Evolutionary conservation across 768 basidiomycete species (phyloP).

Genomic region (Kwoniella dendrophila): DNA sequence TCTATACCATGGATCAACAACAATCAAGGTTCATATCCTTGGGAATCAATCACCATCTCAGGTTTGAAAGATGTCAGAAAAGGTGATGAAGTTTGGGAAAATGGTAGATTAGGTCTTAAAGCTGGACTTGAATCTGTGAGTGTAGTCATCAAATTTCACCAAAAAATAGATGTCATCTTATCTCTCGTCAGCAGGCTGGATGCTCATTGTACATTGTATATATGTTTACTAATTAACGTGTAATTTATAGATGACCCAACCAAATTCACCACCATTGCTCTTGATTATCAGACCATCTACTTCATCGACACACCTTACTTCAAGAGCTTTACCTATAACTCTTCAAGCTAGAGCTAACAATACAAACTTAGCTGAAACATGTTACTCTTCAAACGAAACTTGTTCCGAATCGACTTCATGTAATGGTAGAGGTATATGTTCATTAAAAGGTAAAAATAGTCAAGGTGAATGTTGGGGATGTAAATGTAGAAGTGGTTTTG

Average conservation of each 20-base stretch:
- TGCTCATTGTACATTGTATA: background rate
- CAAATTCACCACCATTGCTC: slow-evolving; percentile 48
- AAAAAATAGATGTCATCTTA: too few relatives aligned
- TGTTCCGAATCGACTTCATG: slow-evolving; percentile 45
- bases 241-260: slow-evolving; percentile 44
- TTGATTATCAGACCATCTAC: slow-evolving; percentile 49
- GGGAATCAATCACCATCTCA: slow-evolving; percentile 51
- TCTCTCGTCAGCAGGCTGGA: background rate
- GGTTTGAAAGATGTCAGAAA: slow-evolving; percentile 34
- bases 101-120: slow-evolving; percentile 42
- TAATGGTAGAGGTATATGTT: slow-evolving; percentile 46
- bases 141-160: too few relatives aligned
- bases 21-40: slow-evolving; percentile 26
- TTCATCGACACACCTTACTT: slow-evolving; percentile 14
- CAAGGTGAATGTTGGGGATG: slow-evolving; percentile 53
- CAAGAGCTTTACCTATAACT: slow-evolving; percentile 13
- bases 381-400: slow-evolving; percentile 46
- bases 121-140: slow-evolving; percentile 50
- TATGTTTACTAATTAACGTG: background rate
- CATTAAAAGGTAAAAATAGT: slow-evolving; percentile 30
- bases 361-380: slow-evolving; percentile 28
- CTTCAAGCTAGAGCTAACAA: slow-evolving; percentile 8
- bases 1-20: slow-evolving; percentile 43
- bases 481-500: slow-evolving; percentile 45
- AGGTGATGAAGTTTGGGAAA: slow-evolving; percentile 43